Base-by-base conservation (phyloP, 2,329 filamentous ascomycete genomes). In the Bretziella fagacearum region DNA sequence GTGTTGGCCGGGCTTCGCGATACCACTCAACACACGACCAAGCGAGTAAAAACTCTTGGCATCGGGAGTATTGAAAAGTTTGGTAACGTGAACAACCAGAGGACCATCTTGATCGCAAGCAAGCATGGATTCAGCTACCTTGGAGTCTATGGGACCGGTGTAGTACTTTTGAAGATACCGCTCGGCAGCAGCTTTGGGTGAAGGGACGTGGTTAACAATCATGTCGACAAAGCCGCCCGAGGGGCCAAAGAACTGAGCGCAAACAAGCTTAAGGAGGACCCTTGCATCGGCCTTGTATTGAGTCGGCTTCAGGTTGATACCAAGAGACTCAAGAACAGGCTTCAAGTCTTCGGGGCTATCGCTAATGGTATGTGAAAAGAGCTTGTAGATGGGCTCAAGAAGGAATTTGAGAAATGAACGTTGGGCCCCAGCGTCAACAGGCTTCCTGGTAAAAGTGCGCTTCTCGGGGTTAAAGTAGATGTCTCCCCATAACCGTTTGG, bases 351-450 rank as follows among this genome's bases (percentile, higher is more conserved):
- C 79, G 0, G 89, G 83, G 56, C 79, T 89, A 59, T 93, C 82
- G 58, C 86, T 93, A 57, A 98, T 84, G 3, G 87, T 93, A 60
- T 95, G 85, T 13, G 86, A 89, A 61, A 89, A 96, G 35, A 98
- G 71, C 63, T 98, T 98, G 72, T 98, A 98, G 55, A 98, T 86
- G 15, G 91, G 91, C 60, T 98, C 91, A 41, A 98, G 69, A 23
- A 98, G 74, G 60, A 96, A 98, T 62, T 93, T 80, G 48, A 96
- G 82, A 60, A 98, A 98, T 1, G 85, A 84, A 48, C 91, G 73
- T 61, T 81, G 84, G 4, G 87, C 78, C 10, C 74, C 70, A 53
- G 89, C 79, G 57, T 96, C 89, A 18, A 83, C 65, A 0, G 79
- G 75, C 60, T 93, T 96, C 52, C 91, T 75, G 45, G 85, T 93